Conservation (phyloP, 1,139 yeast genomes). For the Magnusiomyces ingens region DNA sequence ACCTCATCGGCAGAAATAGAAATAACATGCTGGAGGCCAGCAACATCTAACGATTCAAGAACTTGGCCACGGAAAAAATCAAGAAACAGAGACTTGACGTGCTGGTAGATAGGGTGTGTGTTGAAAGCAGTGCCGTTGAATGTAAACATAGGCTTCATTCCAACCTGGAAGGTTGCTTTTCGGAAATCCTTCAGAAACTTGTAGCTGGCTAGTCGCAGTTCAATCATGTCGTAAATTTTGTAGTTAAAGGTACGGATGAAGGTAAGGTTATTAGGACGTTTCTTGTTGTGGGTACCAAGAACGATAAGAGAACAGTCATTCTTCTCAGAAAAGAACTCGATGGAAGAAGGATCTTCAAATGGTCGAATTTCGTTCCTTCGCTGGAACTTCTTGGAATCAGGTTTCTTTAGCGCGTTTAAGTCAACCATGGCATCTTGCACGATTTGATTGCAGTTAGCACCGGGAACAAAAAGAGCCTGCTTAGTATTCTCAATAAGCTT, state of each 20-base stretch:
- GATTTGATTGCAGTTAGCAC: slow-evolving; percentile 69
- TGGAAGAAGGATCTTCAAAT: slow-evolving; percentile 79
- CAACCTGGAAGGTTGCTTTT: slow-evolving; percentile 73
- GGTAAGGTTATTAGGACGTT: slow-evolving; percentile 86
- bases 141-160: slow-evolving; percentile 89
- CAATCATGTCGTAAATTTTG: slow-evolving; percentile 90
- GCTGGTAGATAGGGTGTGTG: slow-evolving; percentile 77
- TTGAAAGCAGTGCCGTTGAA: slow-evolving; percentile 94
- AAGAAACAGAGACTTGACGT: slow-evolving; percentile 77
- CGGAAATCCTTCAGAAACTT: slow-evolving; percentile 72
- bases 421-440: slow-evolving; percentile 89
- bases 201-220: slow-evolving; percentile 62
- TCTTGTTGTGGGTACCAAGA: slow-evolving; percentile 76
- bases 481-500: slow-evolving; percentile 86
- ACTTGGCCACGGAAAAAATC: slow-evolving; percentile 87
- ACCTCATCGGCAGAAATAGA: slow-evolving; percentile 70
- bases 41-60: slow-evolving; percentile 82
- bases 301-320: slow-evolving; percentile 85
- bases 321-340: slow-evolving; percentile 92
- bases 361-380: slow-evolving; percentile 88
- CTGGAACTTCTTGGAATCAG: slow-evolving; percentile 76
- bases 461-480: slow-evolving; percentile 86
- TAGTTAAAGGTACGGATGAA: slow-evolving; percentile 85
- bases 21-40: slow-evolving; percentile 87
- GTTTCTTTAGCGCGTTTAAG: slow-evolving; percentile 84